phyloP scores from a whole-genome alignment of 495 filamentous ascomycete species.

The Hypoxylon lenormandii region DNA sequence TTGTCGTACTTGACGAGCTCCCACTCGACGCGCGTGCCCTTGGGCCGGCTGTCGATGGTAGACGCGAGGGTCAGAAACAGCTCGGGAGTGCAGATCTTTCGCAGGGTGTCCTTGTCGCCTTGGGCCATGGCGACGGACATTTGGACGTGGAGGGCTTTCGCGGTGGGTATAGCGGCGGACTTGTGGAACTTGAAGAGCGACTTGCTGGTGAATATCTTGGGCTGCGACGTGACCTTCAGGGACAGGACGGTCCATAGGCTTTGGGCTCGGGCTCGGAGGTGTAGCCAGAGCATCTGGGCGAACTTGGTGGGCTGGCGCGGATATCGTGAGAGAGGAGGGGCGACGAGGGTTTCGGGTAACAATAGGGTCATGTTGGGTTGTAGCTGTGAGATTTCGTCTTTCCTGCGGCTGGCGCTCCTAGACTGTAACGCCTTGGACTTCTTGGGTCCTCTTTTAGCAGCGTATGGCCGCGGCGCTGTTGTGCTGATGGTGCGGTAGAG shows the following conservation, averaged over 20 bases:
- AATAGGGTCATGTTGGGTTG: constrained; percentile 24
- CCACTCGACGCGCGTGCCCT: constrained; percentile 69
- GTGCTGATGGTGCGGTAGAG: constrained; percentile 19
- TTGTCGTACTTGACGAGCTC: constrained; percentile 72
- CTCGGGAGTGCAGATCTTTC: constrained; percentile 69
- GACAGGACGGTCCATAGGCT: constrained; percentile 17
- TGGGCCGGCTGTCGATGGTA: constrained; percentile 68
- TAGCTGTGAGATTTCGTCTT: not conserved
- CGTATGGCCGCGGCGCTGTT: constrained; percentile 17
- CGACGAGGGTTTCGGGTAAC: constrained; percentile 41
- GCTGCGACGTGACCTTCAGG: constrained; percentile 49
- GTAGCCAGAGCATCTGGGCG: constrained; percentile 38
- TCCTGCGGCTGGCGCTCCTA: not conserved
- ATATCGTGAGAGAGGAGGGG: constrained; percentile 46
- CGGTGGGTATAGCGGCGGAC: constrained; percentile 60
- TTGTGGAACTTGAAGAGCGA: constrained; percentile 57
- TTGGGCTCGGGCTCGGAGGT: constrained; percentile 19
- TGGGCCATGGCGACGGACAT: constrained; percentile 80
- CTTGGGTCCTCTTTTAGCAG: not conserved
- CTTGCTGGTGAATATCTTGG: constrained; percentile 34
- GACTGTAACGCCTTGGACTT: not conserved
- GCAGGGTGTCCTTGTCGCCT: constrained; percentile 70
- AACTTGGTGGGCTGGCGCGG: constrained; percentile 42
- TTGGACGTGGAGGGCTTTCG: constrained; percentile 69
- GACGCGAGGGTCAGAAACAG: constrained; percentile 66